Evolutionary conservation across 768 basidiomycete genomes (phyloP).

Genomic region (Heimioporus sp.): DNA sequence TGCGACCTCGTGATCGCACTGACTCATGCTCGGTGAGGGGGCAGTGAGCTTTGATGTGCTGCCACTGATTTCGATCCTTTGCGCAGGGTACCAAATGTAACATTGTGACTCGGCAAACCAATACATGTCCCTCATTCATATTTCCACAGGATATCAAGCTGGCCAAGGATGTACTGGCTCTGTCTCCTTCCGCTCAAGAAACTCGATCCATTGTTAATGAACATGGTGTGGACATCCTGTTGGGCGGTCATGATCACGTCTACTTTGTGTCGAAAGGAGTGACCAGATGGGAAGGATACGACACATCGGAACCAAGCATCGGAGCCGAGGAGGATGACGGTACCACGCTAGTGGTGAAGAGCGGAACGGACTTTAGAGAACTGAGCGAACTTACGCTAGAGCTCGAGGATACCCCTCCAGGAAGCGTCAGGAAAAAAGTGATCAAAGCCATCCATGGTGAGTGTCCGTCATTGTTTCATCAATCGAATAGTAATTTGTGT

Average conservation of each 20-base stretch:
- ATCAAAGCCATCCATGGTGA: slow-evolving; percentile 62
- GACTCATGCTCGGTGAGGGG: slow-evolving; percentile 70
- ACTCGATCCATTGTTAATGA: slow-evolving; percentile 39
- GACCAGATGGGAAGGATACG: slow-evolving; percentile 63
- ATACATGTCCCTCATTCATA: slow-evolving; percentile 7
- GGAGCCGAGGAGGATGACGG: slow-evolving; percentile 75
- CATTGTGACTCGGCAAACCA: background rate
- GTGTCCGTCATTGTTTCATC: slow-evolving; percentile 3
- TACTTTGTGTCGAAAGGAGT: slow-evolving; percentile 73
- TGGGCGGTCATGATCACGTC: slow-evolving; percentile 89
- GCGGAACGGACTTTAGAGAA: slow-evolving; percentile 88
- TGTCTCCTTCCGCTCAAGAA: slow-evolving; percentile 54
- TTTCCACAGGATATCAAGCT: slow-evolving; percentile 60
- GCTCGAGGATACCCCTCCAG: slow-evolving; percentile 55
- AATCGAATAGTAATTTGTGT: background rate
- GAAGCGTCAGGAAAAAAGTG: slow-evolving; percentile 62
- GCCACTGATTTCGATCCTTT: slow-evolving; percentile 2
- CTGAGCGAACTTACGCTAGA: slow-evolving; percentile 72
- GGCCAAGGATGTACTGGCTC: slow-evolving; percentile 63
- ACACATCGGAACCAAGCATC: slow-evolving; percentile 47
- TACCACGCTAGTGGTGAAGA: slow-evolving; percentile 74
- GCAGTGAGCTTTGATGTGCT: background rate
- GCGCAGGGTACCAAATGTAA: slow-evolving; percentile 31
- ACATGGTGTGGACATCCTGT: slow-evolving; percentile 81
- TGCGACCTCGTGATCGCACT: slow-evolving; percentile 86